Percentiles rank a stretch among this genome's conserved stretches.
phyloP scores from a whole-genome alignment of 2,329 filamentous ascomycete species.

The Phyllosticta citrichinensis region DNA sequence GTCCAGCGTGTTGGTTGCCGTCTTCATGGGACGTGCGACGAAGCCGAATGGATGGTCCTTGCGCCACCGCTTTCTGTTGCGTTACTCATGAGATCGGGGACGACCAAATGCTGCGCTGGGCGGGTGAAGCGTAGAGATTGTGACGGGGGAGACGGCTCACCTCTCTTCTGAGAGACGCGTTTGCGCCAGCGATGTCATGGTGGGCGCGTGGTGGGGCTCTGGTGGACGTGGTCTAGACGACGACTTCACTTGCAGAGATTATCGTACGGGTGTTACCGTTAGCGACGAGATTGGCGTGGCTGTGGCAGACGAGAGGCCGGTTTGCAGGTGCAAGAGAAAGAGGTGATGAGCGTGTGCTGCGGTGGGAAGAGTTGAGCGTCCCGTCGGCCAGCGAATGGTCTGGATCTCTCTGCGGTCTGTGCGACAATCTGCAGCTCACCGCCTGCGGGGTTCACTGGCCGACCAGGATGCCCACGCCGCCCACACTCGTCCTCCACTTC shows the following conservation, averaged over 20 bases:
- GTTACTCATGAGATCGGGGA: conserved; percentile 15
- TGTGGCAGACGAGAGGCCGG: neutral
- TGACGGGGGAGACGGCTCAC: conserved; percentile 14
- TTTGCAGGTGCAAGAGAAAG: neutral
- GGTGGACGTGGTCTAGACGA: neutral
- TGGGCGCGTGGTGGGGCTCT: conserved; percentile 1
- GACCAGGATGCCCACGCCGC: neutral
- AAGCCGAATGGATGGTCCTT: conserved; percentile 97
- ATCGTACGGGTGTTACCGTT: neutral
- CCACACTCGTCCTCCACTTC: neutral
- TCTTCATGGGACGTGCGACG: conserved; percentile 80
- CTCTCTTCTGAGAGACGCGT: conserved; percentile 60
- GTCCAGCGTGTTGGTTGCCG: conserved; percentile 70
- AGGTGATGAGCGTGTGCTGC: neutral
- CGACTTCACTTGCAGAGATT: neutral
- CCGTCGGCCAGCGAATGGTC: neutral
- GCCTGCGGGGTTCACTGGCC: neutral
- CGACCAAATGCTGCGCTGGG: neutral
- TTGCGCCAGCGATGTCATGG: conserved; percentile 71
- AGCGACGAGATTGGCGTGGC: neutral
- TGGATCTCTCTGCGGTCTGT: neutral
- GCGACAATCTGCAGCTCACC: neutral
- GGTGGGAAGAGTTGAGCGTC: neutral
- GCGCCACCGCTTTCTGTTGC: conserved; percentile 84
- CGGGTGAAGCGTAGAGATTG: neutral